A percentile compares a stretch with the other conserved stretches of the same genome.
Evolutionary conservation across 768 basidiomycete species (phyloP).

Genomic region (Astraeus odoratus): DNA sequence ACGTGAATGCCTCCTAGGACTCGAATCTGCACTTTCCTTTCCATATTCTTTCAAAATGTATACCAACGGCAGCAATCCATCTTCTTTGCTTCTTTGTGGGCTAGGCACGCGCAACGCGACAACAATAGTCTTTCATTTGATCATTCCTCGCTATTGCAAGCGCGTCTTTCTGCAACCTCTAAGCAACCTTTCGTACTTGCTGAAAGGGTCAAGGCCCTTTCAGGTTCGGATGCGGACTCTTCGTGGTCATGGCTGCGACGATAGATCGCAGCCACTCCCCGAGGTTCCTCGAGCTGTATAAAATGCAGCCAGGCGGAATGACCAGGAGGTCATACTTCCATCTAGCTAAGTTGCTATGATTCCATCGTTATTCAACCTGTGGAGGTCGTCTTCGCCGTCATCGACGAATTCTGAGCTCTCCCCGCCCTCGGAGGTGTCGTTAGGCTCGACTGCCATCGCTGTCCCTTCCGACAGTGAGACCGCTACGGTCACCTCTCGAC

Average conservation of each 20-base stretch:
- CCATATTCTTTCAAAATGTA: conserved; percentile 6
- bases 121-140: conserved; percentile 21
- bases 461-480: conserved; percentile 15
- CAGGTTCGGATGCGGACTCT: conserved; percentile 7
- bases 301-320: conserved; percentile 12
- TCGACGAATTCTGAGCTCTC: neutral
- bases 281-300: conserved; percentile 17
- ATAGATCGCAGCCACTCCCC: conserved; percentile 17
- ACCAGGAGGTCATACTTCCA: conserved; percentile 2
- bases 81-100: conserved; percentile 23
- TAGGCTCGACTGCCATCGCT: conserved; percentile 8
- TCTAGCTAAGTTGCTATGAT: conserved; percentile 11
- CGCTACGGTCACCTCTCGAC: conserved; percentile 15
- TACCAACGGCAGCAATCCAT: conserved; percentile 5
- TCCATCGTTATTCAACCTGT: conserved; percentile 6
- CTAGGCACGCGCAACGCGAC: conserved; percentile 16
- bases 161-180: conserved; percentile 14
- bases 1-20: conserved; percentile 11
- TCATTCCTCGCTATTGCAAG: conserved; percentile 18
- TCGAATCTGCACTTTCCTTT: conserved; percentile 7
- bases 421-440: conserved; percentile 16
- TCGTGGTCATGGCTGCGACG: conserved; percentile 4
- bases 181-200: conserved; percentile 8
- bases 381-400: conserved; percentile 1
- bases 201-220: conserved; percentile 14